Conservation (phyloP, 169 alveolate genomes). For the Perkinsus olseni region DNA sequence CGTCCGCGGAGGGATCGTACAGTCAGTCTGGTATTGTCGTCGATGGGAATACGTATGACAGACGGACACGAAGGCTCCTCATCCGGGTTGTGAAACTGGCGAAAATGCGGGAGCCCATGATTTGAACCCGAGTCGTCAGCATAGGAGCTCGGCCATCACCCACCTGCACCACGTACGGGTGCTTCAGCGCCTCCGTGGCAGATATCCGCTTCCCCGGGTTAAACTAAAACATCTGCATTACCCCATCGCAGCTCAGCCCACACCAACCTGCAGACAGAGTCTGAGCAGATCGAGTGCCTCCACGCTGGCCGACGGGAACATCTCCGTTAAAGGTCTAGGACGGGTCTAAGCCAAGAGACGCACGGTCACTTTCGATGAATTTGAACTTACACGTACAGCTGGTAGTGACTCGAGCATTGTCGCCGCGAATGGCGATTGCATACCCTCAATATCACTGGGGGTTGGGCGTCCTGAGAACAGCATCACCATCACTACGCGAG, state of each 20-base stretch:
- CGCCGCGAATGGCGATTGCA: conserved; percentile 66
- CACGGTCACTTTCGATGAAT: too few relatives aligned
- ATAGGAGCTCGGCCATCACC: not conserved
- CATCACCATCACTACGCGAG: too few relatives aligned
- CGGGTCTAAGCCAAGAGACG: not conserved
- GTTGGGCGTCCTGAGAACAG: conserved; percentile 55
- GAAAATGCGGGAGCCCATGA: not conserved
- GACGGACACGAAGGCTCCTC: conserved; percentile 77
- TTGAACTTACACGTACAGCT: conserved; percentile 3
- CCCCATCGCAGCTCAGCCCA: not conserved
- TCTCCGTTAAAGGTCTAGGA: conserved; percentile 32
- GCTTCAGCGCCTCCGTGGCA: conserved; percentile 75
- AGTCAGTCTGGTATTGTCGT: conserved; percentile 59
- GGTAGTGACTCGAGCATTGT: conserved; percentile 70
- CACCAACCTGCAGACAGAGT: not conserved
- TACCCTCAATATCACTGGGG: conserved; percentile 68
- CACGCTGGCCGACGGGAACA: conserved; percentile 43
- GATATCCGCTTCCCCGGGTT: conserved; percentile 70
- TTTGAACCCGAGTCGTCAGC: not conserved
- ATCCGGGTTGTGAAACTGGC: conserved; percentile 78
- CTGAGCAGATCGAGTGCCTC: conserved; percentile 78
- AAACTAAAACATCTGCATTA: conserved; percentile 70
- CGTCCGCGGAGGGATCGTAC: not conserved
- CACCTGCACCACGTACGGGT: conserved; percentile 63
- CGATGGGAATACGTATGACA: conserved; percentile 57